These are phyloP conservation scores for Pestalotiopsis sp. DNA, from an alignment of 2,329 filamentous ascomycete genomes.

Conservation along the genomic window DNA sequence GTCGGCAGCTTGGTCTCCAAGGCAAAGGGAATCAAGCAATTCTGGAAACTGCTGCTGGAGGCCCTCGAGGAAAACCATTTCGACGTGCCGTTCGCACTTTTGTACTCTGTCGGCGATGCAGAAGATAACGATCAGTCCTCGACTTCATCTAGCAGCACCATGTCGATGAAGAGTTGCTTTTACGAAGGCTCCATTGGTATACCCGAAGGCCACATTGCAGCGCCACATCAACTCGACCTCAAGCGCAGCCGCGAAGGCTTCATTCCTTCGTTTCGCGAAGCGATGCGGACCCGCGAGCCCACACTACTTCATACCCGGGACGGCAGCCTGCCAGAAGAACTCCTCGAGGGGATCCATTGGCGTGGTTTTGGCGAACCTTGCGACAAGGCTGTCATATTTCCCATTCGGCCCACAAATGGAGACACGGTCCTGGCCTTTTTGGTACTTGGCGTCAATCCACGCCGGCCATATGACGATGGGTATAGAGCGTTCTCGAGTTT, in stretches of 20 bases:
- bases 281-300: conserved; percentile 38
- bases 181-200: conserved; percentile 38
- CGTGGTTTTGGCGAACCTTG: conserved; percentile 59
- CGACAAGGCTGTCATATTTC: conserved; percentile 60
- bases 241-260: conserved; percentile 37
- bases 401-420: conserved; percentile 60
- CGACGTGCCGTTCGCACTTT: conserved; percentile 42
- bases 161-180: conserved; percentile 37
- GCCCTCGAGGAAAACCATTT: conserved; percentile 35
- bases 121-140: conserved; percentile 39
- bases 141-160: conserved; percentile 35
- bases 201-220: conserved; percentile 34
- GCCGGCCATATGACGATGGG: conserved; percentile 65
- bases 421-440: conserved; percentile 64
- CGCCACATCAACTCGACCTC: conserved; percentile 36
- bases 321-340: conserved; percentile 51
- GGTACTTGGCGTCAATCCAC: conserved; percentile 63
- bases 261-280: conserved; percentile 38
- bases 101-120: conserved; percentile 42
- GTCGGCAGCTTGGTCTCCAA: conserved; percentile 33
- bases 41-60: conserved; percentile 35
- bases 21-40: conserved; percentile 35
- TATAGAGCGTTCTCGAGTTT: conserved; percentile 59
- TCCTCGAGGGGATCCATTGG: conserved; percentile 56
- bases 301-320: conserved; percentile 32